Base-by-base conservation (phyloP, 208 protist species). In the Strigomonas culicis region DNA sequence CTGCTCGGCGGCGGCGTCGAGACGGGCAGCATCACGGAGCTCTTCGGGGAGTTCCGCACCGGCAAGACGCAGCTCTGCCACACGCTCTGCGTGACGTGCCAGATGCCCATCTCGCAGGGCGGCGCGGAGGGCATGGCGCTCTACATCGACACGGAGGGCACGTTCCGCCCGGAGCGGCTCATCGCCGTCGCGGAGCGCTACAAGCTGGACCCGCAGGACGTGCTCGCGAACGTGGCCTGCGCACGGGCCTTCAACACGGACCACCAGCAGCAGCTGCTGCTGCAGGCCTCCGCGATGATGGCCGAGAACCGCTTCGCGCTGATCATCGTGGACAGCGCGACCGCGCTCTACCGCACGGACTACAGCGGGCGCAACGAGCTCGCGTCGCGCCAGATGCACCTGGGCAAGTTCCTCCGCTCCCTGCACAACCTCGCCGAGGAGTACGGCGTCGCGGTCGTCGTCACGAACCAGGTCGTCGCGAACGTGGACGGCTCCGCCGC, bases 81-180 rank as follows among this genome's bases (percentile, higher is more conserved):
- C 75, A 99, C 98, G 8, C 83, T 99, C 19, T 99, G 98, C 70
- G 98, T 99, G 7, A 99, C 98, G 0, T 99, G 95, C 63, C 93
- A 98, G 84, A 82, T 99, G 36, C 97, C 97, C 8, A 90, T 98
- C 52, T 91, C 91, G 7, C 80, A 98, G 65, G 97, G 98, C 63
- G 98, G 98, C 25, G 98, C 92, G 25, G 95, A 98, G 79, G 99
- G 98, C 53, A 99, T 99, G 89, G 98, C 97, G 41, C 75, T 99
- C 4, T 99, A 99, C 78, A 99, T 99, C 70, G 99, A 99, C 70
- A 99, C 98, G 0, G 98, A 99, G 81, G 98, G 98, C 51, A 99
- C 98, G 4, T 99, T 99, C 71, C 93, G 99, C 56, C 98, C 99
- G 10, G 90, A 97, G 74, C 80, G 91, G 21, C 74, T 96, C 15